phyloP scores from a whole-genome alignment of 331 rosid genomes.

The Saraca asoca region DNA sequence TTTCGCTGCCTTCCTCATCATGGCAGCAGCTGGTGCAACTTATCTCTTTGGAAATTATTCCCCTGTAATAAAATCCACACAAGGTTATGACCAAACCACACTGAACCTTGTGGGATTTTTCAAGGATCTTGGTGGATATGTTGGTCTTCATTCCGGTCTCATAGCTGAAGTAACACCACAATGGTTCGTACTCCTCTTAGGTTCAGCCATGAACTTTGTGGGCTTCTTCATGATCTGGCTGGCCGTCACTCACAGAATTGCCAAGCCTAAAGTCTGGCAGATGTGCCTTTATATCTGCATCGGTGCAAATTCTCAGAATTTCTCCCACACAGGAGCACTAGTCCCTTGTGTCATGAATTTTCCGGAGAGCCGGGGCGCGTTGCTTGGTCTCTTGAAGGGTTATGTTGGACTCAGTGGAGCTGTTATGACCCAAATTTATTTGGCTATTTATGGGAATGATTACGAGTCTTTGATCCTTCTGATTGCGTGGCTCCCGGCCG shows the following conservation, averaged over 20 bases:
- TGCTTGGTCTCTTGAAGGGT: constrained; percentile 59
- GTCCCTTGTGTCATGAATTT: constrained; percentile 56
- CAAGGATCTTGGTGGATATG: constrained; percentile 57
- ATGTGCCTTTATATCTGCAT: constrained; percentile 59
- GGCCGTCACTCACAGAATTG: constrained; percentile 44
- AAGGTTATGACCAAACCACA: no score
- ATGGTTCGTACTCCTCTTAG: constrained; percentile 61
- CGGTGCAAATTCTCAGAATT: constrained; percentile 61
- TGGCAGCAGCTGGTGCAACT: no score
- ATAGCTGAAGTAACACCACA: constrained; percentile 57
- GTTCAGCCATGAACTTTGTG: constrained; percentile 50
- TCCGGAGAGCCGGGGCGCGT: constrained; percentile 56
- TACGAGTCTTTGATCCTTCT: constrained; percentile 50
- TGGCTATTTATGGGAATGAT: constrained; percentile 55
- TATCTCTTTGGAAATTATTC: no score
- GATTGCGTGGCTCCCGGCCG: constrained; percentile 62
- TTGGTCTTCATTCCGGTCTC: constrained; percentile 52
- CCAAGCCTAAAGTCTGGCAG: constrained; percentile 56
- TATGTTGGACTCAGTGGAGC: constrained; percentile 65
- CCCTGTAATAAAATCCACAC: no score
- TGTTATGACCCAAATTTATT: constrained; percentile 49
- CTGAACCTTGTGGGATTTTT: no score
- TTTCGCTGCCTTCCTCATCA: no score
- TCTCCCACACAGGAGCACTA: constrained; percentile 60
- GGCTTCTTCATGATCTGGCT: constrained; percentile 67